These are phyloP conservation scores for Podospora comata DNA, from an alignment of 495 filamentous ascomycete species.

Conservation along the genomic window DNA sequence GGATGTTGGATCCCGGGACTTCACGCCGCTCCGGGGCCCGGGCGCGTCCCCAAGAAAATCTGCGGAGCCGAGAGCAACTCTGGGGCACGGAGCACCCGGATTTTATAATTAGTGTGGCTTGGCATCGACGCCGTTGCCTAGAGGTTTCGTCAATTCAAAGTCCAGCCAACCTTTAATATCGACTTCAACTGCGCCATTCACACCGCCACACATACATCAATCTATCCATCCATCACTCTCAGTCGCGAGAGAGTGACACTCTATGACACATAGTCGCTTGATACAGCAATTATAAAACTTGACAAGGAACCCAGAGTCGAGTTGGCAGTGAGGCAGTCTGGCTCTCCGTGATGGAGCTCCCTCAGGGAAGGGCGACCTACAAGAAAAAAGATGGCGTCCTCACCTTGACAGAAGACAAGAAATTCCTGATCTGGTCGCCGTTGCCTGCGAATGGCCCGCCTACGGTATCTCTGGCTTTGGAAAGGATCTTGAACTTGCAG, in stretches of 20 bases:
- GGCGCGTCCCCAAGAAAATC: not conserved
- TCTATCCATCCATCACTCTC: not conserved
- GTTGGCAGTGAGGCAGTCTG: not conserved
- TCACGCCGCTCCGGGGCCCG: slow-evolving; percentile 7
- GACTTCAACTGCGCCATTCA: not conserved
- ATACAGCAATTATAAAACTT: not conserved
- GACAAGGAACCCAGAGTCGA: not conserved
- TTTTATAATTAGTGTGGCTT: slow-evolving; percentile 5
- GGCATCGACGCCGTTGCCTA: not conserved
- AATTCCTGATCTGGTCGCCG: slow-evolving; percentile 77
- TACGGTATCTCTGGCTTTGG: slow-evolving; percentile 64
- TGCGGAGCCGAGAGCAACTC: slow-evolving; percentile 6
- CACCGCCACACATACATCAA: not conserved
- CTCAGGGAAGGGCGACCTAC: slow-evolving; percentile 71
- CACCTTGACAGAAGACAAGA: slow-evolving; percentile 63
- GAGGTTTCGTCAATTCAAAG: not conserved
- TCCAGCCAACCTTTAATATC: not conserved
- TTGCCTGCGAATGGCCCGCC: slow-evolving; percentile 52
- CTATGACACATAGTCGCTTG: too few species aligned
- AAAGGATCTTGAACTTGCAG: slow-evolving; percentile 84
- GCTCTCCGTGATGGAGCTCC: slow-evolving; percentile 36
- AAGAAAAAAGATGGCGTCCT: slow-evolving; percentile 96
- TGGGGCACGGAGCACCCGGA: slow-evolving; percentile 1
- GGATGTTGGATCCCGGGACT: slow-evolving; percentile 18
- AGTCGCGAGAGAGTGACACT: not conserved